A percentile compares a stretch with the other conserved stretches of the same genome.
Conservation (phyloP, 306 rosid genomes). For the Medicago ruthenica region DNA sequence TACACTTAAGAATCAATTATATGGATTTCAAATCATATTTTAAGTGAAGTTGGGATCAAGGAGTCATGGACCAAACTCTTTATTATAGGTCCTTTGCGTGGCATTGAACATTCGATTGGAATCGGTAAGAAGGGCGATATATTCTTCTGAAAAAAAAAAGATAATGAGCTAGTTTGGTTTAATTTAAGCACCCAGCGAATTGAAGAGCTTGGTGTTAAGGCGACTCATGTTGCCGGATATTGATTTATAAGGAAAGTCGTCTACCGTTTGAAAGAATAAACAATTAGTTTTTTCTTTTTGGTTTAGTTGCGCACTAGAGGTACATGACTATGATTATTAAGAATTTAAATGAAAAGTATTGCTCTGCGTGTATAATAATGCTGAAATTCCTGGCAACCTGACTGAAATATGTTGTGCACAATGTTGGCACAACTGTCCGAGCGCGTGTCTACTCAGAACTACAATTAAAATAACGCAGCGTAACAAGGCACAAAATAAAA, state of each 20-base stretch:
- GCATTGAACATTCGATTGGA: not conserved
- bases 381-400: too few species aligned
- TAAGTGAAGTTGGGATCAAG: not conserved
- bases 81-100: not conserved
- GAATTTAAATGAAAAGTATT: not conserved
- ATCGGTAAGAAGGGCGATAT: not conserved
- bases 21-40: too few species aligned
- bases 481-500: too few species aligned
- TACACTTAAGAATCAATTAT: too few species aligned
- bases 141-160: not conserved
- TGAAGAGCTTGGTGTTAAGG: not conserved
- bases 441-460: too few species aligned
- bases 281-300: not conserved
- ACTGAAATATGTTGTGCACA: too few species aligned
- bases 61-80: not conserved
- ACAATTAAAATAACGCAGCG: too few species aligned
- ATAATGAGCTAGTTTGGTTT: not conserved
- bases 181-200: not conserved
- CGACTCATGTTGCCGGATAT: not conserved
- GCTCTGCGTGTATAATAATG: too few species aligned
- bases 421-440: too few species aligned
- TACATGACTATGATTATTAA: not conserved
- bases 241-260: not conserved
- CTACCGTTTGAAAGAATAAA: not conserved
- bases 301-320: not conserved